phyloP scores from a whole-genome alignment of 257 asterid species.

The Solanum ossicruentum region DNA sequence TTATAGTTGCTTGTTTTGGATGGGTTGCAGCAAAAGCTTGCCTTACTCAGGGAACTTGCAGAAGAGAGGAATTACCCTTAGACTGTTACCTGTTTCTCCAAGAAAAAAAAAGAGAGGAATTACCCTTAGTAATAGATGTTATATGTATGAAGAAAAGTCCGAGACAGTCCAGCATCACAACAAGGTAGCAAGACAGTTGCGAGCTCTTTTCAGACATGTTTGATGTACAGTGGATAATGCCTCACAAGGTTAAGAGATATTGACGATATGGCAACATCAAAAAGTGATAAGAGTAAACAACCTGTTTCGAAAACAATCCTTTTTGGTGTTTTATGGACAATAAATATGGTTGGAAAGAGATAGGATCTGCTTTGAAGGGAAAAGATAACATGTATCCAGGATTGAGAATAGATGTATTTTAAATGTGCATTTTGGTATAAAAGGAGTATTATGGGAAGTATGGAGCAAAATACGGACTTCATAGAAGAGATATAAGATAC shows the following conservation, averaged over 20 bases:
- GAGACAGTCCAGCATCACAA: not conserved
- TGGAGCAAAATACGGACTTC: not conserved
- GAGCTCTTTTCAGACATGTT: not conserved
- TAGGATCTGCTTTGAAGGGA: not conserved
- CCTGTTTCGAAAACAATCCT: not conserved
- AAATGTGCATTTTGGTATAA: not conserved
- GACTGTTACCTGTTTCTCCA: too few species aligned
- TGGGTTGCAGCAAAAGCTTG: not conserved
- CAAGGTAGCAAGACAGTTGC: not conserved
- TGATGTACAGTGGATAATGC: not conserved
- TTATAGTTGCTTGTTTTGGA: not conserved
- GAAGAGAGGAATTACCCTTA: not conserved
- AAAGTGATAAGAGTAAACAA: not conserved
- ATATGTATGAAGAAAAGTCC: not conserved
- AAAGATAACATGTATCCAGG: not conserved
- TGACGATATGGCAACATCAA: not conserved
- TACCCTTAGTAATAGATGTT: not conserved
- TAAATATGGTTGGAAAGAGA: not conserved
- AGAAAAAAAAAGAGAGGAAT: too few species aligned
- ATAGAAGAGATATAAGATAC: not conserved
- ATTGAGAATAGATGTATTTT: not conserved
- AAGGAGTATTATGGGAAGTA: not conserved
- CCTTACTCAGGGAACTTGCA: not conserved
- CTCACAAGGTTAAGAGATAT: not conserved
- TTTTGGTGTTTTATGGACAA: not conserved